These are phyloP conservation scores for Phyllostachys edulis DNA, from an alignment of 176 grass and related monocot genomes.

Conservation along the genomic window DNA sequence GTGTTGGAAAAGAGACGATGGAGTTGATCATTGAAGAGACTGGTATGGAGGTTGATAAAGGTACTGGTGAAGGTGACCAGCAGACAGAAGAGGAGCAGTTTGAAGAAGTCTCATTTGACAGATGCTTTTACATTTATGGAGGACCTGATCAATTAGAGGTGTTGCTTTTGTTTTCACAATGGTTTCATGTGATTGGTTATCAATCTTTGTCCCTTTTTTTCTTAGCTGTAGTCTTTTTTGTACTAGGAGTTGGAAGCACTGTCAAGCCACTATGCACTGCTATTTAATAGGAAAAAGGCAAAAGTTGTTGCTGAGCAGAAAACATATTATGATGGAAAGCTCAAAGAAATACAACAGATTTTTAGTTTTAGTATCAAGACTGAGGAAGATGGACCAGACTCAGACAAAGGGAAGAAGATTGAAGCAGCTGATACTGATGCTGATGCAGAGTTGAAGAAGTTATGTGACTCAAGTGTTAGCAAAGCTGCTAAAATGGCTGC, in stretches of 20 bases:
- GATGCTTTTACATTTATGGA: conserved; percentile 99
- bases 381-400: conserved; percentile 75
- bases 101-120: conserved; percentile 93
- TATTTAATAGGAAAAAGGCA: conserved; percentile 90
- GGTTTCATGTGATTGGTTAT: conserved; percentile 1
- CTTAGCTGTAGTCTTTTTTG: conserved; percentile 8
- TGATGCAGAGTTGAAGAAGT: conserved; percentile 85
- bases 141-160: conserved; percentile 98
- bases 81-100: conserved; percentile 74
- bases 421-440: conserved; percentile 59
- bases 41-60: conserved; percentile 87
- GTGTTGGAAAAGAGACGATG: conserved; percentile 97
- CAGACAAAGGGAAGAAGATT: conserved; percentile 81
- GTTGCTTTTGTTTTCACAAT: conserved; percentile 33
- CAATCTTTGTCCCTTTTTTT: conserved; percentile 13
- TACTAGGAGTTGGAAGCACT: conserved; percentile 88
- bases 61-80: conserved; percentile 47
- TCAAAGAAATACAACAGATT: conserved; percentile 77
- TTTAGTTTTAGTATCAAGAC: conserved; percentile 65
- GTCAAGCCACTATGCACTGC: conserved; percentile 83
- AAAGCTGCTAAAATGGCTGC: conserved; percentile 97
- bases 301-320: conserved; percentile 84
- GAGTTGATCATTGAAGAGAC: conserved; percentile 89
- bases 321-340: conserved; percentile 70
- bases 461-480: conserved; percentile 81